Base-by-base conservation (phyloP, 2,329 filamentous ascomycete genomes). In the Colletotrichum sp. region DNA sequence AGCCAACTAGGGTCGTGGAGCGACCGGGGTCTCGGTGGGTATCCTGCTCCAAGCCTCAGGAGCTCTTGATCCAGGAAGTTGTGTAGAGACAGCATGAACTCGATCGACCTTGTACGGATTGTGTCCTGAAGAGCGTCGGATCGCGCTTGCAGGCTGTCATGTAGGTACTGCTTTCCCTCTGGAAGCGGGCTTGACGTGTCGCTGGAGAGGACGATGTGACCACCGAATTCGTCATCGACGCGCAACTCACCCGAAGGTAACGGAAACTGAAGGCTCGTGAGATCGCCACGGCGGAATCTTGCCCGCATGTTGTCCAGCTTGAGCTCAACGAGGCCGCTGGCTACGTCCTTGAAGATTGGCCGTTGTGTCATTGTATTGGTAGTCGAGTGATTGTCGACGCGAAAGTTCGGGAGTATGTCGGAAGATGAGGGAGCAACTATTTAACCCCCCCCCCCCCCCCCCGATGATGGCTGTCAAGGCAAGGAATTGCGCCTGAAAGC, bases 231-330 rank as follows among this genome's bases (percentile, higher is more conserved):
- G 26, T 72, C 63, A 52, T 58, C 24, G 30, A 67, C 26, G 16
- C 30, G 32, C 30, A 67, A 30, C 21, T 32, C 52, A 16, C 36
- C 32, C 12, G 8, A 13, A n/a, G 30, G 24, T 21, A 52, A 16
- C 8, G 15, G 16, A 26, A 16, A 4, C 21, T 61, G 30, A 13
- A 55, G 18, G n/a, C 24, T 16, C 21, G 43, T 8, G n/a, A 24
- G 55, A 5, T 36, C 57, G 30, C 36, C 21, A 15, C 32, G 30
- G 16, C 43, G 18, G n/a, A 43, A 38, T 36, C 71, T 63, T 13
- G 65, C 71, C 18, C 66, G 55, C 36, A 68, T 69, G 16, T 75
- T 76, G 43, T 64, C 61, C n/a, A 72, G 79, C 78, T 80, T 79
- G 28, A 73, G 65, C 24, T 73, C 36, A 36, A 73, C 28, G 28